These are phyloP conservation scores for Debaryomyces tyrocola DNA, from an alignment of 805 yeast genomes.

Conservation along the genomic window DNA sequence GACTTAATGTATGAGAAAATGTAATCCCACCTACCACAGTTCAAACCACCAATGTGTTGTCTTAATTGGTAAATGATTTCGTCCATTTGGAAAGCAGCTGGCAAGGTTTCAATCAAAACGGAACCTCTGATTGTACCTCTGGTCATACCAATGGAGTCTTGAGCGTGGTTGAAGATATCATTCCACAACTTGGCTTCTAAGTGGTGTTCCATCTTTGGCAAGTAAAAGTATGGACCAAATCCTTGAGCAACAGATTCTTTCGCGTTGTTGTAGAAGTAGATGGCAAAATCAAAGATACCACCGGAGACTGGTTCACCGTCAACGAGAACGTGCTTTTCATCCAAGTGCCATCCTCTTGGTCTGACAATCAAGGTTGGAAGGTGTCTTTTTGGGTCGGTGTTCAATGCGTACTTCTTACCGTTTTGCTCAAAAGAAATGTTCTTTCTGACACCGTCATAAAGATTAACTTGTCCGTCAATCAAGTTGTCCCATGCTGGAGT, in stretches of 20 bases:
- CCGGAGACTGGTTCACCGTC: constrained; percentile 80
- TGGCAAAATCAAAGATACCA: constrained; percentile 75
- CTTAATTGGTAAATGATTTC: constrained; percentile 77
- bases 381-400: constrained; percentile 51
- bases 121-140: constrained; percentile 83
- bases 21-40: constrained; percentile 91
- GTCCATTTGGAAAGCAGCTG: constrained; percentile 85
- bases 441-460: constrained; percentile 74
- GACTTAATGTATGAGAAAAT: constrained; percentile 79
- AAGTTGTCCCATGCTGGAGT: constrained; percentile 83
- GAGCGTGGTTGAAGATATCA: constrained; percentile 73
- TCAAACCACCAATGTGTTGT: constrained; percentile 76
- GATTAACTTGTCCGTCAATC: constrained; percentile 77
- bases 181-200: constrained; percentile 83
- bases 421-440: constrained; percentile 46
- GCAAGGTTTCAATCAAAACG: constrained; percentile 78
- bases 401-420: constrained; percentile 45
- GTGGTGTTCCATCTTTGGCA: constrained; percentile 87
- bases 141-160: constrained; percentile 65
- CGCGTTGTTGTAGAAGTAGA: constrained; percentile 77
- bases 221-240: constrained; percentile 76
- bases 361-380: constrained; percentile 78
- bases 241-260: constrained; percentile 59
- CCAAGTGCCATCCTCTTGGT: constrained; percentile 89
- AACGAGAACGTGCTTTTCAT: constrained; percentile 66